Percentiles rank a stretch among this genome's conserved stretches.
These are phyloP conservation scores for Oryza officinalis DNA, from an alignment of 176 grass and related monocot species.

Conservation along the genomic window DNA sequence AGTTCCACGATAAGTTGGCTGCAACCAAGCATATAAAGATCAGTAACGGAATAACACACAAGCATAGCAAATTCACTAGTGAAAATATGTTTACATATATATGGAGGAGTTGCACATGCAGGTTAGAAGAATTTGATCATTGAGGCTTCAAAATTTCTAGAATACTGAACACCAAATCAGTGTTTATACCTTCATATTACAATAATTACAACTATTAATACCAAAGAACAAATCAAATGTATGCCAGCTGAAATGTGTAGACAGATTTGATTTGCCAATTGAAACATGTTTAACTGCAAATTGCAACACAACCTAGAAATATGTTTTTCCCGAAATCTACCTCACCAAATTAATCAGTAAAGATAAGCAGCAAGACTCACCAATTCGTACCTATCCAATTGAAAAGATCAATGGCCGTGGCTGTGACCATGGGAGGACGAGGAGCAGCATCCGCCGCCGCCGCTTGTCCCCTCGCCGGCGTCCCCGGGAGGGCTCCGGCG, in stretches of 20 bases:
- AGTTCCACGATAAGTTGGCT: slow-evolving; percentile 26
- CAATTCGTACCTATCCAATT: neutral
- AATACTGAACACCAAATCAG: neutral
- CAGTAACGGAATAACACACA: neutral
- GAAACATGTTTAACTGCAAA: neutral
- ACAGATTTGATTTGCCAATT: neutral
- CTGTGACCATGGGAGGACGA: slow-evolving; percentile 48
- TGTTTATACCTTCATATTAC: neutral
- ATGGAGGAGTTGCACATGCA: neutral
- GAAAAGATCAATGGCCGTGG: slow-evolving; percentile 3
- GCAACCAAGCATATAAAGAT: neutral
- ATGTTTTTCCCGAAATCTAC: neutral
- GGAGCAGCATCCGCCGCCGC: slow-evolving; percentile 11
- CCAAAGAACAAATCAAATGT: neutral
- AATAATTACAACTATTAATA: neutral
- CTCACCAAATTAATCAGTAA: neutral
- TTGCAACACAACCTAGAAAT: neutral
- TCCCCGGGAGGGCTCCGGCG: slow-evolving; percentile 16
- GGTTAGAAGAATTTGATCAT: neutral
- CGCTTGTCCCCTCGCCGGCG: slow-evolving; percentile 34
- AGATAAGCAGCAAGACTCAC: neutral
- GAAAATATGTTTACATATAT: neutral
- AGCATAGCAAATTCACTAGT: neutral
- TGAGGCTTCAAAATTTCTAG: neutral
- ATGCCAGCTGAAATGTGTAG: neutral